phyloP scores from a whole-genome alignment of 106 monocot genomes.

The Xerophyta viscosa region DNA sequence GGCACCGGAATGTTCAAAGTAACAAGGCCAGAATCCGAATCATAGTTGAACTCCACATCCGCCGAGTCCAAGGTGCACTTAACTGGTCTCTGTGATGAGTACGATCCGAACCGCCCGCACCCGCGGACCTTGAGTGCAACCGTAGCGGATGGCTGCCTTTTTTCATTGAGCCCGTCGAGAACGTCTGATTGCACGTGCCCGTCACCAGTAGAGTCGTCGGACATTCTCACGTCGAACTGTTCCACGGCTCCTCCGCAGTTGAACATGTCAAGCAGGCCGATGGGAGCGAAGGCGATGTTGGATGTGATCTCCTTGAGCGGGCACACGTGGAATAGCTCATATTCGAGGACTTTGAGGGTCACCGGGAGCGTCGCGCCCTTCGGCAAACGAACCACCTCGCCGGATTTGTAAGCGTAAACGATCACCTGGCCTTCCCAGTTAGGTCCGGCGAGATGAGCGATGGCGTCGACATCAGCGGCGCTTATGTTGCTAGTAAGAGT shows the following conservation, averaged over 20 bases:
- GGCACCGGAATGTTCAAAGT: slow-evolving; percentile 52
- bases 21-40: slow-evolving; percentile 38
- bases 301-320: slow-evolving; percentile 34
- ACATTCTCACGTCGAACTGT: slow-evolving; percentile 11
- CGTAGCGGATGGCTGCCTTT: neutral
- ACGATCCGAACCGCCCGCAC: slow-evolving; percentile 54
- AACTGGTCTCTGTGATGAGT: slow-evolving; percentile 29
- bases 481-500: slow-evolving; percentile 44
- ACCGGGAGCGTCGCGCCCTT: slow-evolving; percentile 30
- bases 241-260: slow-evolving; percentile 48
- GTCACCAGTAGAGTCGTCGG: neutral
- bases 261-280: slow-evolving; percentile 61
- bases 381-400: slow-evolving; percentile 37
- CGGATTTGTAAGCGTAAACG: slow-evolving; percentile 47
- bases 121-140: slow-evolving; percentile 36
- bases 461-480: slow-evolving; percentile 36
- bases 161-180: neutral
- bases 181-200: neutral
- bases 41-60: slow-evolving; percentile 27
- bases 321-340: slow-evolving; percentile 51
- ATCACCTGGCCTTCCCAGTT: slow-evolving; percentile 52
- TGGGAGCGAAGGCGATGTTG: slow-evolving; percentile 30
- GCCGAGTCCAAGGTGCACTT: slow-evolving; percentile 29
- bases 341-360: slow-evolving; percentile 56
- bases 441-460: slow-evolving; percentile 39